Percentiles rank a stretch among this genome's conserved stretches.
Conservation (phyloP, 2,329 filamentous ascomycete genomes). For the Trichophyton mentagrophytes region DNA sequence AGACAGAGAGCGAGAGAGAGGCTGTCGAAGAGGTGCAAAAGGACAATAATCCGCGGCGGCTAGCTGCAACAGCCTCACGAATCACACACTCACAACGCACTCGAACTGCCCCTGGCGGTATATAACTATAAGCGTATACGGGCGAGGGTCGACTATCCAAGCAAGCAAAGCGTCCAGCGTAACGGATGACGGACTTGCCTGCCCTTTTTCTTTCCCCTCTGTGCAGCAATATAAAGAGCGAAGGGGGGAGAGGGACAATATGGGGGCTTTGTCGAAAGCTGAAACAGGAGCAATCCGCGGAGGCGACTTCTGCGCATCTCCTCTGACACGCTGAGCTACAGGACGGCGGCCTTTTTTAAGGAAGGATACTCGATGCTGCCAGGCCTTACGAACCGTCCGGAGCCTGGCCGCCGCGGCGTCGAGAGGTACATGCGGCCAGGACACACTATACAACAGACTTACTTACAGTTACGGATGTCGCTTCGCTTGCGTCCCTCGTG, state of each 20-base stretch:
- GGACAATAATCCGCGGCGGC: neutral
- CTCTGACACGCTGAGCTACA: neutral
- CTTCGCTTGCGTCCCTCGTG: neutral
- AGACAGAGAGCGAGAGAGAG: neutral
- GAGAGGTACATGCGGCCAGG: neutral
- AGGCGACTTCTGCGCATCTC: neutral
- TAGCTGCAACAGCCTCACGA: slow-evolving; percentile 3
- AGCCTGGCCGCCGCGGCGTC: neutral
- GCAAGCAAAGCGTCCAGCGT: neutral
- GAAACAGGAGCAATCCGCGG: neutral
- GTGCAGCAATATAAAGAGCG: neutral
- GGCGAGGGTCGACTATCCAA: neutral
- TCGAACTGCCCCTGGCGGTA: neutral
- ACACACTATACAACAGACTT: neutral
- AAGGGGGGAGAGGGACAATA: neutral
- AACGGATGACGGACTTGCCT: neutral
- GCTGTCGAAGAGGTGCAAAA: neutral
- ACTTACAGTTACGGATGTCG: neutral
- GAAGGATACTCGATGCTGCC: neutral
- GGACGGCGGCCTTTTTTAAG: neutral
- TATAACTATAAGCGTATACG: neutral
- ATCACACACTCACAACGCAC: neutral
- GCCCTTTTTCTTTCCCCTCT: neutral
- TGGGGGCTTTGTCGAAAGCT: neutral
- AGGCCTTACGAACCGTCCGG: neutral